Conservation (phyloP, 2,329 filamentous ascomycete genomes). For the Hymenotorrendiella dingleyae region DNA sequence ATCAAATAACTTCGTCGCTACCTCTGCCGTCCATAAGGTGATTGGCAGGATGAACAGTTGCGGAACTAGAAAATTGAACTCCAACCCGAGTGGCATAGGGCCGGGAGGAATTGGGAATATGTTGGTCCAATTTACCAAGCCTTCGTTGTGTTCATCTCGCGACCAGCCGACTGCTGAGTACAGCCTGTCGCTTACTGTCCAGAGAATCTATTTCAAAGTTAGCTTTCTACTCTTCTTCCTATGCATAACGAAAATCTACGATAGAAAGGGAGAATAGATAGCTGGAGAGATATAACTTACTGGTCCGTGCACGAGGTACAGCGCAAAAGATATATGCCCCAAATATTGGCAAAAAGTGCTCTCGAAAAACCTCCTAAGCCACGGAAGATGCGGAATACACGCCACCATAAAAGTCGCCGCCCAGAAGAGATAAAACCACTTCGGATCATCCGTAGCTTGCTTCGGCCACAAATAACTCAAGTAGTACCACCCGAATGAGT, state of each 20-base stretch:
- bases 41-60: conserved; percentile 42
- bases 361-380: conserved; percentile 55
- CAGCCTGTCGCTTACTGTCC: conserved; percentile 54
- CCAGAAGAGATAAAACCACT: conserved; percentile 63
- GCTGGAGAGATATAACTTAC: no score
- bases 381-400: conserved; percentile 48
- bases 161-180: conserved; percentile 56
- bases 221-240: no score
- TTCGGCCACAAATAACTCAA: conserved; percentile 53
- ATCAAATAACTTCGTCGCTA: conserved; percentile 35
- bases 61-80: conserved; percentile 52
- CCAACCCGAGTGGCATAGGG: conserved; percentile 41
- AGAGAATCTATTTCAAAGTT: no score
- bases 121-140: conserved; percentile 48
- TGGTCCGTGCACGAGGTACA: conserved; percentile 61
- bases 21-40: conserved; percentile 45
- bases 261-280: no score
- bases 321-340: conserved; percentile 53
- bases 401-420: conserved; percentile 52
- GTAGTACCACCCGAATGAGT: conserved; percentile 42
- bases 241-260: no score
- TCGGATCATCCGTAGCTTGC: conserved; percentile 53
- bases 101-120: conserved; percentile 55
- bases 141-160: conserved; percentile 38
- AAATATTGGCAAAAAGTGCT: conserved; percentile 53